Evolutionary conservation across 257 asterid genomes (phyloP).

Genomic region (Haberlea rhodopensis): DNA sequence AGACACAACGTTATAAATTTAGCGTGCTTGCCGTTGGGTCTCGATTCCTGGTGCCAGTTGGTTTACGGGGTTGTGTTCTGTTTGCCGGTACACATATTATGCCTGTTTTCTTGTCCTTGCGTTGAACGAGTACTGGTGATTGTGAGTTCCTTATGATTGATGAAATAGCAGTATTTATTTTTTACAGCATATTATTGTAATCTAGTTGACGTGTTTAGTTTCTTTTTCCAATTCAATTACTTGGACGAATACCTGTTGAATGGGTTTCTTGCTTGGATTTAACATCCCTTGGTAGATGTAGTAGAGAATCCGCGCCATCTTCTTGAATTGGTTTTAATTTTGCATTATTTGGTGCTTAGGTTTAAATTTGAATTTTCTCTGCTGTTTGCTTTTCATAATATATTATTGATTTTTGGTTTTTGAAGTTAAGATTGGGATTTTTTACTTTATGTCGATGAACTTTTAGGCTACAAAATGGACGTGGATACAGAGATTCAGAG

Average conservation of each 20-base stretch:
- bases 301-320: no score
- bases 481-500: conserved; percentile 25
- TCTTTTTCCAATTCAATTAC: no score
- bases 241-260: no score
- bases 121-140: background rate
- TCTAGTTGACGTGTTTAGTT: no score
- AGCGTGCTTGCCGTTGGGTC: background rate
- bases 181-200: no score
- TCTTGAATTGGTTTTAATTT: background rate
- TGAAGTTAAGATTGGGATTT: background rate
- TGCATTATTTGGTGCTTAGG: background rate
- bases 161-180: background rate
- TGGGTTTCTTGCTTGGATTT: no score
- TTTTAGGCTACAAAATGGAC: conserved; percentile 32
- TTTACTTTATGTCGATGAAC: background rate
- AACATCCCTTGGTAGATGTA: no score
- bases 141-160: background rate
- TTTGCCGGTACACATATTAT: no score
- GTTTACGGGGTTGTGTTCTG: background rate
- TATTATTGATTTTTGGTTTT: background rate
- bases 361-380: no score
- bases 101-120: no score
- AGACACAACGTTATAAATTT: background rate
- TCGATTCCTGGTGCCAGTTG: background rate
- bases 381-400: background rate